Evolutionary conservation across 495 filamentous ascomycete species (phyloP), one percentile per base, ranked within the genome.

Genomic region (Trichoderma erinaceum): DNA sequence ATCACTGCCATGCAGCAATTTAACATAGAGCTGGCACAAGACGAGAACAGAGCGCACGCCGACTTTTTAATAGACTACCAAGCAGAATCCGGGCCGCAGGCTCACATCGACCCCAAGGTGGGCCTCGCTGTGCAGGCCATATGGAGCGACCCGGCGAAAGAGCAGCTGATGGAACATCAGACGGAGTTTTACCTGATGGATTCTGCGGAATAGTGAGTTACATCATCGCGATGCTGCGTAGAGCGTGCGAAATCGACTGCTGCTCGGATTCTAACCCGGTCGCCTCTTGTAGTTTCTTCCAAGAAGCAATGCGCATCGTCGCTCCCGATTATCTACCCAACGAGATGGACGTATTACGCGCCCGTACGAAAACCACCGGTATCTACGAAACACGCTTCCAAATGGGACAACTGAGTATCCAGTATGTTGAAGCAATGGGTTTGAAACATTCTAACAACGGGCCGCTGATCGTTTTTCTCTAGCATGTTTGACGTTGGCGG

Each of bases 401-500:
- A 64, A 99, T 99, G 95, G 95, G 92, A 16, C 92, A 96, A 75
- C 83, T 99, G 66, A 97, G 94, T 80, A 99, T 99, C 81, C 95
- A 99, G 95, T 98, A 88, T 73, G 92, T 78, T 68, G 18, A 52
- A 1, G 48, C 16, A 52, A 1, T 64, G 69, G 72, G 32, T 3
- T 64, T 16, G 21, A 16, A 41, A 64, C 25, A 69, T n/a, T 52
- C 64, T 41, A 66, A 73, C 50, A 11, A 63, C 27, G 5, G 21
- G 15, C 41, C 35, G 66, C 70, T 73, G 63, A 82, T 68, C 23
- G 44, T 48, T 61, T 69, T 43, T 12, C 64, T 72, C 65, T 70
- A 97, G 93, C 83, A 99, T 99, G 95, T 99, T 99, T 75, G 95
- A 99, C 77, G 95, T 99, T 25, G 95, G 95, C 68, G 95, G 95